Base-by-base conservation (phyloP, 78 protist species). In the Neovahlkampfia damariscottae region DNA sequence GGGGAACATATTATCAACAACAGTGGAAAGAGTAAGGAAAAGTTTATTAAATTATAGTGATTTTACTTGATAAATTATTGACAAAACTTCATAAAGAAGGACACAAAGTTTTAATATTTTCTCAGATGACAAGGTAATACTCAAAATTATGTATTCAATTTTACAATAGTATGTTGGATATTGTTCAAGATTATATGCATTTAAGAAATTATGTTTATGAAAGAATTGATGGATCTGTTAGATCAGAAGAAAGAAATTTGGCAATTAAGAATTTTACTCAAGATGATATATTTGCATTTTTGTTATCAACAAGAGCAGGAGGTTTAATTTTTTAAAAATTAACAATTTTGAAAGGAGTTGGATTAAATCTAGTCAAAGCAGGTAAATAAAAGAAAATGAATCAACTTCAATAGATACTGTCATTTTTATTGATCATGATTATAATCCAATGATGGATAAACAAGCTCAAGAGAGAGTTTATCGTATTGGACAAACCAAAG, bases 71-170 rank as follows among this genome's bases (percentile, higher is more conserved):
- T 79, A 86, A 88, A 80, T 90, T 97, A 8, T 84, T 97, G 19
- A 82, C 89, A 8, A 59, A 86, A 28, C 86, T 96, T 8, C 71
- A 81, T 38, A 74, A 5, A 5, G 86, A 1, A 8, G 83, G 87
- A n/a, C 93, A 89, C 79, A 73, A 84, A 2, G 97, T 94, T 2
- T 80, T 96, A 19, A 74, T 96, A 34, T 96, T 96, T 73, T 88
- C 95, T 34, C 98, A 94, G 71, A 89, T 96, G 93, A 80, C 90
- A n/a, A n/a, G n/a, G n/a, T n/a, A n/a, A n/a, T n/a, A n/a, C n/a
- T n/a, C n/a, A n/a, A n/a, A n/a, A n/a, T n/a, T n/a, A n/a, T n/a
- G n/a, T n/a, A n/a, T n/a, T n/a, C n/a, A n/a, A n/a, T n/a, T n/a
- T n/a, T n/a, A n/a, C n/a, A n/a, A n/a, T 41, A 41, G 50, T 8